Conservation (phyloP, 371 early-diverging fungal genomes). For the Lichtheimia hyalospora region DNA sequence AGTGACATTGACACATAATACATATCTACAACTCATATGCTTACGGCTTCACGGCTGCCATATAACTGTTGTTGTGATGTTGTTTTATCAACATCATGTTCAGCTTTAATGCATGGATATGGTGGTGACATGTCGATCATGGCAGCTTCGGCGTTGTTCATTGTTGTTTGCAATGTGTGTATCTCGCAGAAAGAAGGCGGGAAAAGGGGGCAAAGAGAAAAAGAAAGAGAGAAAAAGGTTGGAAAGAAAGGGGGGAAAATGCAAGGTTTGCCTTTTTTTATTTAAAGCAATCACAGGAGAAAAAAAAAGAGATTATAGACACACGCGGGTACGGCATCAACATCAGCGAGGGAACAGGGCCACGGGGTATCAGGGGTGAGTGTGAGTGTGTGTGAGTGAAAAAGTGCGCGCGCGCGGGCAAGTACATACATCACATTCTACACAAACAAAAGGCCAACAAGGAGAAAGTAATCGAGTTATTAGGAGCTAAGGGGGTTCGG, state of each 20-base stretch:
- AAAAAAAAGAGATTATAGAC: background rate
- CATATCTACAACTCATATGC: background rate
- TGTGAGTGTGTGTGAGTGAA: no score
- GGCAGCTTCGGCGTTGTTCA: background rate
- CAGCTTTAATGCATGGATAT: no score
- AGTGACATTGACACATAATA: background rate
- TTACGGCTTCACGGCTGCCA: constrained; percentile 10
- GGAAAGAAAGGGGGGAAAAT: background rate
- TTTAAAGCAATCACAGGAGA: constrained; percentile 3
- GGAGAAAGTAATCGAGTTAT: no score
- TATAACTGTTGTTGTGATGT: background rate
- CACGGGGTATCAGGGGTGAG: no score
- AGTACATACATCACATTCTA: no score
- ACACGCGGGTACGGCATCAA: no score
- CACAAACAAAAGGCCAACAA: no score
- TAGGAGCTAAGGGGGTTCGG: no score
- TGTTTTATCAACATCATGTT: background rate
- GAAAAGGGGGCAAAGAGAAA: background rate
- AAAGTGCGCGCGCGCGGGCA: no score
- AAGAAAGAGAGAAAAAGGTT: background rate
- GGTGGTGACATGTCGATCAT: background rate
- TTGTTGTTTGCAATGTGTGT: background rate
- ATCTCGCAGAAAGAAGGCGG: background rate
- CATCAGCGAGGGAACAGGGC: no score
- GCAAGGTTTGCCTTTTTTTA: background rate